Conservation (phyloP, 306 rosid genomes). For the Begonia peltatifolia region DNA sequence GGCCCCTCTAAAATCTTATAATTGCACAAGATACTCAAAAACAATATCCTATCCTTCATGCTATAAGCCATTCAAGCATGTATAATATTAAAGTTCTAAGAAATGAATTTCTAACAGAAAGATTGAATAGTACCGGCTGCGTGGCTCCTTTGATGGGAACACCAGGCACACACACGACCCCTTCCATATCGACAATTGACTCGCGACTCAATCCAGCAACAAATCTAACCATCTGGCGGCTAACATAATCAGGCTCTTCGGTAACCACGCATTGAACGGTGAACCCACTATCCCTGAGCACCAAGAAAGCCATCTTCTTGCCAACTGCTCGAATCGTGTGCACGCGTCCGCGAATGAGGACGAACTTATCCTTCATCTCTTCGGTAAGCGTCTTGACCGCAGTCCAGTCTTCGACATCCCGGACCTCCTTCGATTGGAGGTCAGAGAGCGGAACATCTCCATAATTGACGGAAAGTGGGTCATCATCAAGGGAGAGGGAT, state of each 20-base stretch:
- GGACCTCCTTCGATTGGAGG: slow-evolving; percentile 44
- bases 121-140: slow-evolving; percentile 36
- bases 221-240: slow-evolving; percentile 80
- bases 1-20: too few species aligned
- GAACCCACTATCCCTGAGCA: slow-evolving; percentile 55
- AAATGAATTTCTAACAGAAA: not conserved
- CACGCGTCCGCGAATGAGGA: slow-evolving; percentile 53
- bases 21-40: too few species aligned
- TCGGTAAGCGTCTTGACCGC: slow-evolving; percentile 25
- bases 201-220: slow-evolving; percentile 63
- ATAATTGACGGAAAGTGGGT: slow-evolving; percentile 52
- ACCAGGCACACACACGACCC: slow-evolving; percentile 49
- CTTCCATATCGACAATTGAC: slow-evolving; percentile 65
- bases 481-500: slow-evolving; percentile 37
- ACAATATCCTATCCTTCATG: too few species aligned
- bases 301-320: slow-evolving; percentile 81
- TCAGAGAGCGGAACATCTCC: slow-evolving; percentile 56
- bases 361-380: slow-evolving; percentile 23
- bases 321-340: slow-evolving; percentile 78
- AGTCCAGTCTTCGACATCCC: slow-evolving; percentile 34
- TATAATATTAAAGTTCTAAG: too few species aligned
- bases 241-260: slow-evolving; percentile 44
- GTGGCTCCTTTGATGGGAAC: slow-evolving; percentile 59
- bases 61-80: too few species aligned
- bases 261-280: slow-evolving; percentile 77